Evolutionary conservation across 495 filamentous ascomycete species (phyloP), one percentile per base, ranked within the genome.

Genomic region (Aspergillus taichungensis): DNA sequence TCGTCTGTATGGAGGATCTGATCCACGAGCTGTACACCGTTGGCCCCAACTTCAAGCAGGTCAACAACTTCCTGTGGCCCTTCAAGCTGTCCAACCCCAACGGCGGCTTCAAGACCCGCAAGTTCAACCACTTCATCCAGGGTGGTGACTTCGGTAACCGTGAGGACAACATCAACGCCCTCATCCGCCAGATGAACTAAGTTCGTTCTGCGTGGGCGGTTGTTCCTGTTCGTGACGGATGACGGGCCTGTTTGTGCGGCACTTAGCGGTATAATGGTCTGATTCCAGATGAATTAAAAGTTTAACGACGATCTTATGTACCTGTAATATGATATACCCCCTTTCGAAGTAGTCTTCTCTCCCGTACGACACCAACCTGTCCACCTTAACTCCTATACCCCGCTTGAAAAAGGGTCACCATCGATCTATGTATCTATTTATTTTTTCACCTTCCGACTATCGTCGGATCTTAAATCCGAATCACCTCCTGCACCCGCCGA

Each of bases 31-130:
- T 98, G 77, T 88, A 79, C 78, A 95, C 89, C 48, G 92, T 96
- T 52, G 92, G 90, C 60, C 89, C 91, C 75, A 95, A 95, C 80
- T 98, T 98, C 86, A 98, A 98, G 85, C 89, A 97, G 79, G 88
- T 87, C 65, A 85, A 87, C 80, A 98, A 97, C 84, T 97, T 97
- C 81, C 77, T 98, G 40, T 98, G 92, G 92, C 92, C 92, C 60
- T 98, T 98, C 83, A 97, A 98, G 85, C 83, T 98, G 58, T 87
- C 80, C 78, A 94, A 89, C 77, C 92, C 92, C 60, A 98, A 74
- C 52, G 94, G 92, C 63, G 91, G 94, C 42, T 98, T 98, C 85
- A 78, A 84, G 64, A 71, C 82, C 45, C 79, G 92, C 69, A 98
- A 97, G 78, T 97, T 97, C 85, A 88, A 88, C 78, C 94, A 98